These are phyloP conservation scores for Aspergillus taichungensis DNA, from an alignment of 495 filamentous ascomycete species.

Conservation along the genomic window DNA sequence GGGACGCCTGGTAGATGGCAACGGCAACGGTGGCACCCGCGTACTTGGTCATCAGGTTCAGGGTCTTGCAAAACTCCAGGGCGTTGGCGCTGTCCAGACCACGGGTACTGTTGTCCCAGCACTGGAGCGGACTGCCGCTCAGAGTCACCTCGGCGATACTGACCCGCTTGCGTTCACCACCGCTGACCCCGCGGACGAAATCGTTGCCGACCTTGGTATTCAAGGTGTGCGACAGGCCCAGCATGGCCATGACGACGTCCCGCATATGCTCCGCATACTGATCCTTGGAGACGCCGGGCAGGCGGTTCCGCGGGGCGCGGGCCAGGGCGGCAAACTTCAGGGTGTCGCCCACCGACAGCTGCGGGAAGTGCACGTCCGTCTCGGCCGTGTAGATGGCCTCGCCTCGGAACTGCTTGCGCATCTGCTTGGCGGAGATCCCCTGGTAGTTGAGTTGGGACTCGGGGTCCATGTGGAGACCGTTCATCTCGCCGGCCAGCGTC, in stretches of 20 bases:
- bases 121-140: constrained; percentile 63
- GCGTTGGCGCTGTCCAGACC: constrained; percentile 81
- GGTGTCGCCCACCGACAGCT: constrained; percentile 58
- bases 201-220: constrained; percentile 60
- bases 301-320: constrained; percentile 40
- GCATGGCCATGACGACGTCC: constrained; percentile 55
- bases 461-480: constrained; percentile 58
- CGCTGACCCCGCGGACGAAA: constrained; percentile 74
- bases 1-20: constrained; percentile 76
- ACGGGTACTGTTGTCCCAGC: constrained; percentile 84
- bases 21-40: constrained; percentile 72
- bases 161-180: constrained; percentile 71
- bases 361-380: constrained; percentile 60
- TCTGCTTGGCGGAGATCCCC: constrained; percentile 62
- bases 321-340: constrained; percentile 52
- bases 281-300: constrained; percentile 38
- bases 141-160: constrained; percentile 55
- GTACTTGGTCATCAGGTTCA: constrained; percentile 68
- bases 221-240: constrained; percentile 51
- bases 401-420: constrained; percentile 61
- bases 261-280: constrained; percentile 43
- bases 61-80: constrained; percentile 61
- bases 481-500: constrained; percentile 59
- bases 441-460: constrained; percentile 61
- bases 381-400: constrained; percentile 57